Conservation (phyloP, 2,329 filamentous ascomycete genomes). For the Onygenales sp. region DNA sequence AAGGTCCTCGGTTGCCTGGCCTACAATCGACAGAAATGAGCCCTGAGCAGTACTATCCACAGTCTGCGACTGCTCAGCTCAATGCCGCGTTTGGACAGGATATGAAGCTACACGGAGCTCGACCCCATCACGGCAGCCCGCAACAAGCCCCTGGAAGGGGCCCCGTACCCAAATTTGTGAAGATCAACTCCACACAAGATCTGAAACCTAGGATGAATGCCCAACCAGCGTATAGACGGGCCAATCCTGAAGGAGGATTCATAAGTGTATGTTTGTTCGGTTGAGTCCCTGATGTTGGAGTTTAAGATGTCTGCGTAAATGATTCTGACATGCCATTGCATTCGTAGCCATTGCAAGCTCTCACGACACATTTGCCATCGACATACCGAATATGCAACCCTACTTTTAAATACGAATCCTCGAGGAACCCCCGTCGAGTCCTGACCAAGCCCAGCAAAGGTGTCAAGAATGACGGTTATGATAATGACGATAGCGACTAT, state of each 20-base stretch:
- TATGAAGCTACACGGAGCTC: slow-evolving; percentile 39
- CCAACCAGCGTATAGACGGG: slow-evolving; percentile 84
- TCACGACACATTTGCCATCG: slow-evolving; percentile 84
- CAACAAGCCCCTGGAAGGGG: slow-evolving; percentile 42
- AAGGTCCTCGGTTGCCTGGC: slow-evolving; percentile 59
- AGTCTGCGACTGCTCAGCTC: slow-evolving; percentile 59
- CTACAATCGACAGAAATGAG: slow-evolving; percentile 60
- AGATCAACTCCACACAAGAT: slow-evolving; percentile 62
- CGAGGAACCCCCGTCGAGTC: slow-evolving; percentile 86
- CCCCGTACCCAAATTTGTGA: slow-evolving; percentile 79
- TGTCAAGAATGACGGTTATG: slow-evolving; percentile 95
- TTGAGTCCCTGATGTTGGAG: background rate
- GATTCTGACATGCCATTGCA: slow-evolving; percentile 11
- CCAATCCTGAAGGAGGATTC: slow-evolving; percentile 93
- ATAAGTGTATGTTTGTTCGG: slow-evolving; percentile 64
- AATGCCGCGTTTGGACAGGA: slow-evolving; percentile 56
- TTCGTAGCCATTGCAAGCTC: slow-evolving; percentile 76
- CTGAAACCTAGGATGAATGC: slow-evolving; percentile 72
- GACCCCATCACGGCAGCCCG: slow-evolving; percentile 36
- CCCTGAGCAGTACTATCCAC: slow-evolving; percentile 61
- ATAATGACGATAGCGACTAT: slow-evolving; percentile 98
- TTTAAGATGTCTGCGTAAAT: slow-evolving; percentile 2
- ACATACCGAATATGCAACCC: slow-evolving; percentile 99
- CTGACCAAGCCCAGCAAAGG: slow-evolving; percentile 98
- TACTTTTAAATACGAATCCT: slow-evolving; percentile 96